Conservation (phyloP, 352 stramenopile species). For the Phytophthora uliginosa region DNA sequence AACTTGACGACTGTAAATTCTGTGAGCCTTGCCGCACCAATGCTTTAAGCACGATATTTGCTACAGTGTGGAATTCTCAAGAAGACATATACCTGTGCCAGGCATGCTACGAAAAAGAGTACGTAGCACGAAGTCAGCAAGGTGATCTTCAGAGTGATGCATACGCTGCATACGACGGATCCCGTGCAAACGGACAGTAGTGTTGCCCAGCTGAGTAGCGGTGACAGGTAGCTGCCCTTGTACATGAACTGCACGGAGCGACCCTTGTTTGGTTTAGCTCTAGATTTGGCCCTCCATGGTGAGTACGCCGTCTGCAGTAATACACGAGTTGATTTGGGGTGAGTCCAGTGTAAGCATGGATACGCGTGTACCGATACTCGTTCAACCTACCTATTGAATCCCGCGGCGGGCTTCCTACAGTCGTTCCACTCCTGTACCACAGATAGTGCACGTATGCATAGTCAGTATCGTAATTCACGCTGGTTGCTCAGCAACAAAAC, state of each 20-base stretch:
- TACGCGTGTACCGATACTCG: not conserved
- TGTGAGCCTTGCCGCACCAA: constrained; percentile 42
- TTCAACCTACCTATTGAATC: constrained; percentile 47
- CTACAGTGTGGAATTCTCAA: constrained; percentile 57
- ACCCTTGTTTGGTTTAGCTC: constrained; percentile 6
- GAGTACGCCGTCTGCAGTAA: constrained; percentile 38
- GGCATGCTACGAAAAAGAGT: constrained; percentile 46
- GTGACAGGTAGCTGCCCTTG: not conserved
- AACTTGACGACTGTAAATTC: constrained; percentile 58
- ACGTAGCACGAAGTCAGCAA: constrained; percentile 23
- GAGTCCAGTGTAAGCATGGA: not conserved
- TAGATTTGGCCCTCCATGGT: constrained; percentile 81
- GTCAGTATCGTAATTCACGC: not conserved
- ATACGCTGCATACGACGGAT: constrained; percentile 67
- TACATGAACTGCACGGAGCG: not conserved
- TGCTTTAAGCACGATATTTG: constrained; percentile 41
- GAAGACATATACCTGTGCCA: constrained; percentile 62
- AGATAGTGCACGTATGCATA: not conserved
- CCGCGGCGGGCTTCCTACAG: constrained; percentile 37
- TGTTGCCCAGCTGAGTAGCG: not conserved
- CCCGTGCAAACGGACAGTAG: constrained; percentile 41
- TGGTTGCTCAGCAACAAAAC: not conserved
- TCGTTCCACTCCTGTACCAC: constrained; percentile 33
- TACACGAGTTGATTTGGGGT: not conserved
- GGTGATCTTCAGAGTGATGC: constrained; percentile 24